Percentiles rank a stretch among this genome's conserved stretches.
phyloP scores from a whole-genome alignment of 1,284 basidiomycete species.

The Sanghuangporus sanghuang region DNA sequence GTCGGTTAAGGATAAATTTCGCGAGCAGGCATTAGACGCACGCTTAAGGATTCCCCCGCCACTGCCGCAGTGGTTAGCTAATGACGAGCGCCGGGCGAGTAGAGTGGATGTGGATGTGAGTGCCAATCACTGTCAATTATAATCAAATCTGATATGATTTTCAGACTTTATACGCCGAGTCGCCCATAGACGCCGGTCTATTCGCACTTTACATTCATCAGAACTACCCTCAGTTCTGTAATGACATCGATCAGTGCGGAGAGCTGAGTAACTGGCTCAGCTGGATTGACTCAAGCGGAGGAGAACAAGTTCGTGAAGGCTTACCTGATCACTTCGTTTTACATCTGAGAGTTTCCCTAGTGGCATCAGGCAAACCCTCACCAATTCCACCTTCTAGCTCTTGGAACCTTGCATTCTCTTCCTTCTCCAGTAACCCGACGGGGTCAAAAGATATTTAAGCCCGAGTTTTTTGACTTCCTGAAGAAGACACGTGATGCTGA shows the following conservation, averaged over 20 bases:
- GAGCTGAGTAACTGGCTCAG: conserved; percentile 76
- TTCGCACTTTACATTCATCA: conserved; percentile 91
- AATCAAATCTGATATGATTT: background rate
- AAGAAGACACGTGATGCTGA: conserved; percentile 50
- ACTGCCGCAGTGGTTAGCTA: conserved; percentile 45
- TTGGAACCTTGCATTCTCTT: conserved; percentile 77
- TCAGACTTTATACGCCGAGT: conserved; percentile 75
- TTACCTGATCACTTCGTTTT: conserved; percentile 3
- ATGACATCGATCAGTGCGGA: conserved; percentile 72
- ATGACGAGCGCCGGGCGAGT: conserved; percentile 65
- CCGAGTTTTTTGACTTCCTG: conserved; percentile 62
- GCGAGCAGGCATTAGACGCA: conserved; percentile 51
- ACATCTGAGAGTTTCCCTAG: conserved; percentile 30
- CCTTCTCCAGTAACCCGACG: conserved; percentile 80
- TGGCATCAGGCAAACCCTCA: conserved; percentile 81
- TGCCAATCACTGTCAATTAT: conserved; percentile 1
- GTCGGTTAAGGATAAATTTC: conserved; percentile 49
- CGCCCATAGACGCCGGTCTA: conserved; percentile 86
- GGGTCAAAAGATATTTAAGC: conserved; percentile 77
- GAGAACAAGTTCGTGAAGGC: conserved; percentile 58
- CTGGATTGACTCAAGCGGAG: conserved; percentile 71
- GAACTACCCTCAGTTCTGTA: conserved; percentile 84
- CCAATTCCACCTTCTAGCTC: conserved; percentile 74
- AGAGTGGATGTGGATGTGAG: conserved; percentile 80
- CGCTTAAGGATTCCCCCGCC: conserved; percentile 44